These are phyloP conservation scores for Fusarium nodosum DNA, from an alignment of 2,329 filamentous ascomycete species.

Conservation along the genomic window DNA sequence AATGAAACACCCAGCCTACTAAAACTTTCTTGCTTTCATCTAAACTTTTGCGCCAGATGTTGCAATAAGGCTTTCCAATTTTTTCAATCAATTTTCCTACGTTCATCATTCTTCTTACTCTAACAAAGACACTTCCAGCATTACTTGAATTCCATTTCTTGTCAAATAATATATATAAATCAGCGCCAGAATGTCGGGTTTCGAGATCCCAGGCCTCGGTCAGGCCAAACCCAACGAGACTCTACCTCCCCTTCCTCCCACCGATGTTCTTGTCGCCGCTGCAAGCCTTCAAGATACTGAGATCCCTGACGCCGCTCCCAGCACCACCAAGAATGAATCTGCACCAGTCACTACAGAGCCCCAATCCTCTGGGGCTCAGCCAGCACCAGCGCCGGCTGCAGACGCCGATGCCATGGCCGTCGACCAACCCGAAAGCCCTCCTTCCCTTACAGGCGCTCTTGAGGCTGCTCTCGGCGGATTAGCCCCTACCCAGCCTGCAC, in stretches of 20 bases:
- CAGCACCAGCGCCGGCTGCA: constrained; percentile 16
- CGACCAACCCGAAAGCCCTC: constrained; percentile 55
- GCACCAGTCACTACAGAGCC: constrained; percentile 12
- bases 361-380: constrained; percentile 16
- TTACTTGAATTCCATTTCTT: background rate
- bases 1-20: constrained; percentile 1
- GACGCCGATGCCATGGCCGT: constrained; percentile 55
- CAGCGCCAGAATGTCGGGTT: constrained; percentile 55
- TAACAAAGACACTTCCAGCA: background rate
- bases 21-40: constrained; percentile 24
- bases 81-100: too few relatives aligned
- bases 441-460: constrained; percentile 59
- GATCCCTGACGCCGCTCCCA: constrained; percentile 30
- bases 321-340: constrained; percentile 10
- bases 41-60: constrained; percentile 28
- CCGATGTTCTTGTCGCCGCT: constrained; percentile 52
- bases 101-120: background rate
- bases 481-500: constrained; percentile 36
- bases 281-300: constrained; percentile 48
- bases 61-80: constrained; percentile 1
- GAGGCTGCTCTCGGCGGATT: constrained; percentile 61
- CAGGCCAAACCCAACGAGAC: constrained; percentile 60
- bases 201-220: constrained; percentile 60
- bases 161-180: constrained; percentile 1
- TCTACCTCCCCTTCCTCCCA: constrained; percentile 55